Percentiles rank a stretch among this genome's conserved stretches.
These are phyloP conservation scores for Mycocentrospora acerina DNA, from an alignment of 2,329 filamentous ascomycete species.

Conservation along the genomic window DNA sequence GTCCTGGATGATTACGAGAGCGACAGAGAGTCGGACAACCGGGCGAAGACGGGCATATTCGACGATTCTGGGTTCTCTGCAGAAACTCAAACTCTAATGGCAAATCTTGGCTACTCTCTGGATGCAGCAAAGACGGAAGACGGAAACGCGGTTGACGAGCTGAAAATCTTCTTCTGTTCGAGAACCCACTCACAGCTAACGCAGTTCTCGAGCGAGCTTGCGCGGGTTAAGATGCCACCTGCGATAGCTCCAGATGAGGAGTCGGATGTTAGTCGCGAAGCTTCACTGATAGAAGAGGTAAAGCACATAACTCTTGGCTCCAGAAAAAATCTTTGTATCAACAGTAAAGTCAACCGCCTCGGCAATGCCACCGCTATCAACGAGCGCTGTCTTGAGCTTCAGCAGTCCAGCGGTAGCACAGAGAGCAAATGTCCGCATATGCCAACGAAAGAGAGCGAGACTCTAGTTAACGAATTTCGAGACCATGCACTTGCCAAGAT, in stretches of 20 bases:
- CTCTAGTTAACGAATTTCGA: conserved; percentile 75
- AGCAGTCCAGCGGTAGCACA: conserved; percentile 65
- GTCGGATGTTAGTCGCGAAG: conserved; percentile 11
- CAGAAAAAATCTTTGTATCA: conserved; percentile 86
- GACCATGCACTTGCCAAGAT: conserved; percentile 82
- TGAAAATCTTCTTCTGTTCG: conserved; percentile 91
- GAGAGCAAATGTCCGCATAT: conserved; percentile 74
- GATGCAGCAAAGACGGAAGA: conserved; percentile 47
- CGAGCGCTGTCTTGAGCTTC: conserved; percentile 86
- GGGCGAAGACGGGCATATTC: conserved; percentile 18
- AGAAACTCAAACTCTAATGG: conserved; percentile 73
- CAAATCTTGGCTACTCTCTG: conserved; percentile 51
- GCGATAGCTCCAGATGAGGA: conserved; percentile 53
- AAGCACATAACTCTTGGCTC: conserved; percentile 85
- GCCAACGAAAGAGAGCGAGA: conserved; percentile 73
- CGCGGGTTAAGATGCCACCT: conserved; percentile 74
- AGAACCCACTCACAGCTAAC: conserved; percentile 89
- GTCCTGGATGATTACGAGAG: conserved; percentile 74
- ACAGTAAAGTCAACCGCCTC: conserved; percentile 74
- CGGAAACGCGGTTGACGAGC: conserved; percentile 60
- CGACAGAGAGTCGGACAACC: conserved; percentile 51
- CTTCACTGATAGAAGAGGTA: conserved; percentile 58
- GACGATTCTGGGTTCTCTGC: conserved; percentile 61
- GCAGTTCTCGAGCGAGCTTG: conserved; percentile 82
- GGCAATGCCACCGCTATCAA: conserved; percentile 79